These are phyloP conservation scores for Phytopythium montanum DNA, from an alignment of 352 stramenopile genomes.

Conservation along the genomic window DNA sequence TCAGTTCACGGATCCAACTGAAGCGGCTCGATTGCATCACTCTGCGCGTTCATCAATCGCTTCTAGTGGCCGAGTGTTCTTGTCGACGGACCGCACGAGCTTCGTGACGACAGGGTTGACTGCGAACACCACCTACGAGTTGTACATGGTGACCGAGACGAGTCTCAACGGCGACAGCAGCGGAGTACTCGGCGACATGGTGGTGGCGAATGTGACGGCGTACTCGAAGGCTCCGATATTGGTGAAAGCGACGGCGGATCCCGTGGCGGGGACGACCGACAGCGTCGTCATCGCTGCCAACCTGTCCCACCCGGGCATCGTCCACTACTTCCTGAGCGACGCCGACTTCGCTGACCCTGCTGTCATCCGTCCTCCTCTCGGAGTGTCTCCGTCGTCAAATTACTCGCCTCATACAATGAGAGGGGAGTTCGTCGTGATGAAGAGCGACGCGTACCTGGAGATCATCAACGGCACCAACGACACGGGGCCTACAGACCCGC, in stretches of 20 bases:
- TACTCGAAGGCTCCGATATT: conserved; percentile 59
- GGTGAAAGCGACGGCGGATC: conserved; percentile 45
- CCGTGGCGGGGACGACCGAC: conserved; percentile 38
- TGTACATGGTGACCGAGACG: conserved; percentile 49
- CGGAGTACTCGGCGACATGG: conserved; percentile 41
- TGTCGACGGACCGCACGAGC: not conserved
- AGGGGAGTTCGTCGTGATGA: conserved; percentile 35
- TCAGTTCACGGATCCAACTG: conserved; percentile 12
- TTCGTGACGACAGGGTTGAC: conserved; percentile 24
- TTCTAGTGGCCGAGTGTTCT: conserved; percentile 6
- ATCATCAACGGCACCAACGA: conserved; percentile 77
- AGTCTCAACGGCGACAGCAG: conserved; percentile 31
- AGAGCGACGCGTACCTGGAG: conserved; percentile 50
- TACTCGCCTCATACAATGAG: conserved; percentile 39
- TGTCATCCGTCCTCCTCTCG: conserved; percentile 29
- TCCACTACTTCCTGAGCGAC: conserved; percentile 77
- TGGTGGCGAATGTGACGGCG: conserved; percentile 32
- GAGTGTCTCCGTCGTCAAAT: not conserved
- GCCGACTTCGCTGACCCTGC: conserved; percentile 72
- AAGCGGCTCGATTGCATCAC: conserved; percentile 13
- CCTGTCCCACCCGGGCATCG: conserved; percentile 50
- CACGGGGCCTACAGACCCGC: conserved; percentile 47
- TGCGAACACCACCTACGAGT: conserved; percentile 54
- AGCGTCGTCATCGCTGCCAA: conserved; percentile 58
- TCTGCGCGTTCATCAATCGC: not conserved